Evolutionary conservation across 495 filamentous ascomycete species (phyloP).

Genomic region (Polyplosphaeria fusca): DNA sequence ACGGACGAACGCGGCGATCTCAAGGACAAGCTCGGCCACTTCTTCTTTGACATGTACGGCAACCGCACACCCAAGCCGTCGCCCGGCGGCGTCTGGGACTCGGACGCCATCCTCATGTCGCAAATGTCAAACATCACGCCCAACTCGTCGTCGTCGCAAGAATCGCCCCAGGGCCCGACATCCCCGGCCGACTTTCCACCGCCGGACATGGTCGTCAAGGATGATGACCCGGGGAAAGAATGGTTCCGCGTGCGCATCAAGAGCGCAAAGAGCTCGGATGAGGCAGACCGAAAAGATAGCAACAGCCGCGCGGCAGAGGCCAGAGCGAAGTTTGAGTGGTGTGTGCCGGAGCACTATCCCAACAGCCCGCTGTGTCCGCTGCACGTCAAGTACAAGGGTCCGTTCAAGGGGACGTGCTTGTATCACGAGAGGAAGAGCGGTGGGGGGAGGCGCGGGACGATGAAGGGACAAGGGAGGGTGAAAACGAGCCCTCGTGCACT

Average conservation of each 20-base stretch:
- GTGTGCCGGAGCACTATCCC: slow-evolving; percentile 63
- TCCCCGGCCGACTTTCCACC: background rate
- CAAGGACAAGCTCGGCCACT: slow-evolving; percentile 22
- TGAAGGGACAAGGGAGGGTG: background rate
- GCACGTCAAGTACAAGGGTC: slow-evolving; percentile 52
- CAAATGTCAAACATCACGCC: slow-evolving; percentile 12
- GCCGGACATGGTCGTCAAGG: background rate
- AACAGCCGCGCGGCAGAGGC: background rate
- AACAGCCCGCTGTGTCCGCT: slow-evolving; percentile 63
- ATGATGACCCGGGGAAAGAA: background rate
- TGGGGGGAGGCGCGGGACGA: background rate
- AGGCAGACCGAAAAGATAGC: background rate
- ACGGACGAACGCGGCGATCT: slow-evolving; percentile 12
- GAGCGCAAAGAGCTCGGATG: background rate
- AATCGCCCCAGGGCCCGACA: slow-evolving; percentile 5
- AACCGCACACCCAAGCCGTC: background rate
- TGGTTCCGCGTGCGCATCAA: slow-evolving; percentile 9
- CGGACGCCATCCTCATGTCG: slow-evolving; percentile 27
- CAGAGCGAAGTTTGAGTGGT: slow-evolving; percentile 48
- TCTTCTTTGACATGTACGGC: slow-evolving; percentile 16
- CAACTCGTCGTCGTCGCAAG: background rate
- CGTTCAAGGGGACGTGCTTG: slow-evolving; percentile 55
- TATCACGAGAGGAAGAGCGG: slow-evolving; percentile 43
- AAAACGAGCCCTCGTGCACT: background rate
- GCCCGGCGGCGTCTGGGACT: slow-evolving; percentile 23